Percentiles rank a stretch among this genome's conserved stretches.
These are phyloP conservation scores for Edaphochlamys debaryana DNA, from an alignment of 139 green algal species.

Conservation along the genomic window DNA sequence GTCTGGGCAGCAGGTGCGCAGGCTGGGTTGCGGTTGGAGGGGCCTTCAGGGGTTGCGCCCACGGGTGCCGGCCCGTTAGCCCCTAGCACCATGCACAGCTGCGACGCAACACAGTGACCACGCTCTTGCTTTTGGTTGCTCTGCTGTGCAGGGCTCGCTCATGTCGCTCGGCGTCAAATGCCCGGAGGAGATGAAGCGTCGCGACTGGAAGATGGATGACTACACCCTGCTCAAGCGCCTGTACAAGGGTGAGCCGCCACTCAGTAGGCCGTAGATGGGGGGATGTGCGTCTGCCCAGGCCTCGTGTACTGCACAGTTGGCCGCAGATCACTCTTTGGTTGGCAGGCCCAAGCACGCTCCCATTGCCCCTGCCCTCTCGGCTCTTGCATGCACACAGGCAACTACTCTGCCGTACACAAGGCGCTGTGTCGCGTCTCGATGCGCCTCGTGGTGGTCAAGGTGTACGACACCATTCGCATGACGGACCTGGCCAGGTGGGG, in stretches of 20 bases:
- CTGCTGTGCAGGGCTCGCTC: neutral
- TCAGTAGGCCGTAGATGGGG: neutral
- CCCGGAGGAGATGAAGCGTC: constrained; percentile 24
- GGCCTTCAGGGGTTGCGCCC: neutral
- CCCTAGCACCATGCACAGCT: no score
- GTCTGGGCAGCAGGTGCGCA: neutral
- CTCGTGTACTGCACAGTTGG: no score
- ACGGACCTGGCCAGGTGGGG: constrained; percentile 32
- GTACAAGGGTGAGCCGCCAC: constrained; percentile 46
- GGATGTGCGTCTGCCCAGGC: neutral
- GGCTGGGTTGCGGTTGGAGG: neutral
- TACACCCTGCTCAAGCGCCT: constrained; percentile 31
- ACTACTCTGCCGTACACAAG: constrained; percentile 22
- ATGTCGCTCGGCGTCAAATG: neutral
- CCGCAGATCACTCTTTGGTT: no score
- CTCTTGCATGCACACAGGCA: neutral
- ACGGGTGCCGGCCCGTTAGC: no score
- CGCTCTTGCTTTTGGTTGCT: no score
- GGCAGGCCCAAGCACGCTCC: no score
- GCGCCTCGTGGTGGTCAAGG: constrained; percentile 6
- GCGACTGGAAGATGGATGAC: constrained; percentile 40
- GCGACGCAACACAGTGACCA: neutral
- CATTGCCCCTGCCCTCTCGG: neutral
- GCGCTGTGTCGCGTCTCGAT: constrained; percentile 1
- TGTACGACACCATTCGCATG: constrained; percentile 45